Evolutionary conservation across 2,329 filamentous ascomycete genomes (phyloP), one percentile per base, ranked within the genome.

Genomic region (Trichoderma sp.): DNA sequence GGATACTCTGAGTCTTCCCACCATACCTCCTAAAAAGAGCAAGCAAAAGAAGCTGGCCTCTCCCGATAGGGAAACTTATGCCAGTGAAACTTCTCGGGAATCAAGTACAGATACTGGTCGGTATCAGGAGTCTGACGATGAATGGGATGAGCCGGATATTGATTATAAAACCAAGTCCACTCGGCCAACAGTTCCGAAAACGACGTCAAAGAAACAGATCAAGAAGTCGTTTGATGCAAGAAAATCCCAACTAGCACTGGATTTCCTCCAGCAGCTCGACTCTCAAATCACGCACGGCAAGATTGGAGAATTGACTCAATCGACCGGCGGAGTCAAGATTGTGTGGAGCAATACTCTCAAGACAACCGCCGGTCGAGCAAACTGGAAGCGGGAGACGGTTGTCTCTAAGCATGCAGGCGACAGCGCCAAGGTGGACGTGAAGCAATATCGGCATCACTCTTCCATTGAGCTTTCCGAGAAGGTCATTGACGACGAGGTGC

Each of bases 401-500:
- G 80, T 79, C 70, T 76, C 75, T 60, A 76, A 74, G 64, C 60
- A 72, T 32, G 63, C 64, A 1, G 22, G n/a, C 1, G 75, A 72
- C 22, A 74, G 73, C 17, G 70, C 71, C 12, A 73, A 25, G 2
- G 25, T 73, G 17, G 71, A 74, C 2, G 75, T 71, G 10, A 70
- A 75, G 37, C 76, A 73, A 13, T 76, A 84, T 72, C 79, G 80
- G 19, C 84, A 86, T 72, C 88, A 94, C 76, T 93, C 92, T 10
- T 88, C 84, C 17, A 97, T 98, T 74, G 94, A 98, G 76, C 87
- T 98, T 2, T 92, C 94, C 0, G 89, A 92, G 65, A 97, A 96
- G 77, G 90, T 97, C 56, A 93, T 98, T 70, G 89, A 93, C 75
- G 86, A 90, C 74, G 87, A 92, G 72, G 79, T 90, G 68, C 88